phyloP scores from a whole-genome alignment of 768 basidiomycete genomes.

The Dioszegia aurantiaca region DNA sequence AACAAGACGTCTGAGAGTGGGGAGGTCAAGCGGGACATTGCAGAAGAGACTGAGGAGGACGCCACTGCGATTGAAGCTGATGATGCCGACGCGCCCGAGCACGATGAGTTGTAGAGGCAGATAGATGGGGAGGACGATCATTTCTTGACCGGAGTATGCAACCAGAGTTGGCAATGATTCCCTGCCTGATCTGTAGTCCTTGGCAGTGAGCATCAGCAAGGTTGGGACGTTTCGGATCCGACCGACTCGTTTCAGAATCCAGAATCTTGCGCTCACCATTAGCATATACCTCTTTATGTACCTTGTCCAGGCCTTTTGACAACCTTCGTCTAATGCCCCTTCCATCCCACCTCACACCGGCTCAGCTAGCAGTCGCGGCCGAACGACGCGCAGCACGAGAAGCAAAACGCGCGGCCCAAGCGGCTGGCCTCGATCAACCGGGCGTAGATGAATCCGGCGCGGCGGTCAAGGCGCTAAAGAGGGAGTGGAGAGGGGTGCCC shows the following conservation, averaged over 20 bases:
- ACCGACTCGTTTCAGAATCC: no score
- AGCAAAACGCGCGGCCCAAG: conserved; percentile 36
- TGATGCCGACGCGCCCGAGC: conserved; percentile 35
- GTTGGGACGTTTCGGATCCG: no score
- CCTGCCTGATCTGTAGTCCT: no score
- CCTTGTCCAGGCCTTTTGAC: no score
- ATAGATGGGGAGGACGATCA: not conserved
- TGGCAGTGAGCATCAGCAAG: no score
- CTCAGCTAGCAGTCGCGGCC: conserved; percentile 31
- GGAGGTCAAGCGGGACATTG: conserved; percentile 19
- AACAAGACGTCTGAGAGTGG: conserved; percentile 59
- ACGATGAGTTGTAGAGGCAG: conserved; percentile 50
- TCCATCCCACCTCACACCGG: conserved; percentile 31
- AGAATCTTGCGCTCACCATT: not conserved
- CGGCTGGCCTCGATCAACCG: conserved; percentile 5
- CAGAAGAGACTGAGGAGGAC: conserved; percentile 24
- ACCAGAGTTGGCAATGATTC: no score
- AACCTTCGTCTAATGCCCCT: no score
- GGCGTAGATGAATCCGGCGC: conserved; percentile 11
- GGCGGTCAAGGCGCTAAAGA: conserved; percentile 30
- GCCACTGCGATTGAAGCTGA: conserved; percentile 27
- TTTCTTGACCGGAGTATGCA: not conserved
- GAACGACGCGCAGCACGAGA: conserved; percentile 40
- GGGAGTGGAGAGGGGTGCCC: conserved; percentile 35
- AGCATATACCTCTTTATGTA: no score